Conservation (phyloP, 306 rosid genomes). For the Pyrus communis region DNA sequence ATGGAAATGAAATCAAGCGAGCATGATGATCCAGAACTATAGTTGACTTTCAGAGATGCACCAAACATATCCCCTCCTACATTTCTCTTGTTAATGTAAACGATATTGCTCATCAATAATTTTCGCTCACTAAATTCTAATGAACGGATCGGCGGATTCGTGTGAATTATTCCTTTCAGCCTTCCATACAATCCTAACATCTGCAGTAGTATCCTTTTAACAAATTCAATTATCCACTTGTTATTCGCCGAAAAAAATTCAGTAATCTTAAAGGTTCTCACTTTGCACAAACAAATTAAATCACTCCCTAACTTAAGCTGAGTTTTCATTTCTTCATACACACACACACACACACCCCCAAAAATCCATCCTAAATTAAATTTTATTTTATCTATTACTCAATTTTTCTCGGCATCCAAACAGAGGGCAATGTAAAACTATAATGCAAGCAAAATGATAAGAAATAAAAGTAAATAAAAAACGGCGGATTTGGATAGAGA, state of each 20-base stretch:
- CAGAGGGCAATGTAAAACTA: not conserved
- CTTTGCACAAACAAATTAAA: not conserved
- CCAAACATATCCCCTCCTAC: not conserved
- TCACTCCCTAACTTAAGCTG: not conserved
- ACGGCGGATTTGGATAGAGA: not conserved
- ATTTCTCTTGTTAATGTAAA: not conserved
- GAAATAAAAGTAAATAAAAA: not conserved
- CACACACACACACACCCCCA: not conserved
- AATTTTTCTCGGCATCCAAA: constrained; percentile 13
- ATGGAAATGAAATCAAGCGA: not conserved
- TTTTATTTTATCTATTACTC: not conserved
- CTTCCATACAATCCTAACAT: not conserved
- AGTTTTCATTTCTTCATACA: not conserved
- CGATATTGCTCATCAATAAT: not conserved
- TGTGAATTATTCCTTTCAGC: not conserved
- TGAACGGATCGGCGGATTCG: too few relatives aligned
- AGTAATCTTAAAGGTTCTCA: not conserved
- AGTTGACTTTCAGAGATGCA: not conserved
- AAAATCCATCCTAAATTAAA: not conserved
- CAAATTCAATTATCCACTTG: not conserved
- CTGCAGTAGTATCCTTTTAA: not conserved
- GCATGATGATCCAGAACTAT: not conserved
- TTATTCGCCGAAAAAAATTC: not conserved
- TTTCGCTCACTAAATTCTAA: not conserved
- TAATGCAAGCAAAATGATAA: not conserved